A percentile compares a stretch with the other conserved stretches of the same genome.
Evolutionary conservation across 164 flowering plant genomes (phyloP).

Genomic region (Annona squamosa): DNA sequence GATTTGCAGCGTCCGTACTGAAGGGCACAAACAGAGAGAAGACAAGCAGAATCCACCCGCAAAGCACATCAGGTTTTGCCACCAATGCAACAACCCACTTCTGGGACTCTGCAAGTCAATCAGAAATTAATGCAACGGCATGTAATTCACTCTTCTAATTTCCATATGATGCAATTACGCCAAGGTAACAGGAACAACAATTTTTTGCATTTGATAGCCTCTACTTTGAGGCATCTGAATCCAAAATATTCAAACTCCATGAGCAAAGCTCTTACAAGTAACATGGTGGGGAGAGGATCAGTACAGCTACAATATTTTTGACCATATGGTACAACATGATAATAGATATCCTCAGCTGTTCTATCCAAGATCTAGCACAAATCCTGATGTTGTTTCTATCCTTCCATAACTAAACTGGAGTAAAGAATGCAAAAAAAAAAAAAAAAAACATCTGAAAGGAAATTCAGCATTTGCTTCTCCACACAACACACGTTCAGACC

Average conservation of each 20-base stretch:
- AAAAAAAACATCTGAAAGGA: neutral
- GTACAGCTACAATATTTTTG: neutral
- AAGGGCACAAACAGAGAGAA: no score
- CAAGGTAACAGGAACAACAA: neutral
- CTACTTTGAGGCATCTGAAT: neutral
- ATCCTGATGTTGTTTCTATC: neutral
- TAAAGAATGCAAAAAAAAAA: neutral
- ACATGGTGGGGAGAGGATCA: neutral
- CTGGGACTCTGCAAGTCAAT: neutral
- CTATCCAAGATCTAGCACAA: neutral
- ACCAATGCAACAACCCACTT: neutral
- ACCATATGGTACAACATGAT: neutral
- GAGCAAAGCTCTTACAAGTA: neutral
- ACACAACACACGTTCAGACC: neutral
- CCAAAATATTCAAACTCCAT: neutral
- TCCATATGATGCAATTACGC: neutral
- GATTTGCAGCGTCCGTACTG: no score
- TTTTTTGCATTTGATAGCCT: neutral
- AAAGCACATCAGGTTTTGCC: no score
- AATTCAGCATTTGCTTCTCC: neutral
- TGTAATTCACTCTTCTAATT: neutral
- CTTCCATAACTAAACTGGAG: neutral
- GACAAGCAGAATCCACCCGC: no score
- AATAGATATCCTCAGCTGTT: neutral
- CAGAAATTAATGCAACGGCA: neutral